Percentiles rank a stretch among this genome's conserved stretches.
Evolutionary conservation across 106 monocot genomes (phyloP).

Genomic region (Ottelia alismoides): DNA sequence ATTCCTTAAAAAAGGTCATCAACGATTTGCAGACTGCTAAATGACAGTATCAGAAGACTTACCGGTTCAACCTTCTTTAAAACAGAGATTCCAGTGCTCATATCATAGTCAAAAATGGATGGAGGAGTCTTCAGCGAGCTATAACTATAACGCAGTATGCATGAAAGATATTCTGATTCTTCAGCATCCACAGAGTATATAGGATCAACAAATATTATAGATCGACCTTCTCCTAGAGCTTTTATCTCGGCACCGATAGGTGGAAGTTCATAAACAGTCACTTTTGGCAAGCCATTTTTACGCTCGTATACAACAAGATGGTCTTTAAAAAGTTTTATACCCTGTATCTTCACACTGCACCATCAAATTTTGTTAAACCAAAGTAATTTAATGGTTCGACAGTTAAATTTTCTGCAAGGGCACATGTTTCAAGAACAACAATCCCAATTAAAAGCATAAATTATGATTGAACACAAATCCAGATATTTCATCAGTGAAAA

Average conservation of each 20-base stretch:
- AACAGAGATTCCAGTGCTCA: conserved; percentile 42
- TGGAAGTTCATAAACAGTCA: conserved; percentile 36
- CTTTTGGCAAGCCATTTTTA: conserved; percentile 45
- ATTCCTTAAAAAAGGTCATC: too few relatives aligned
- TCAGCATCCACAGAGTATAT: conserved; percentile 26
- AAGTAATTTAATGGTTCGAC: too few relatives aligned
- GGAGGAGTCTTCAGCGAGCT: conserved; percentile 52
- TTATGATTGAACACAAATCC: too few relatives aligned
- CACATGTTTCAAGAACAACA: too few relatives aligned
- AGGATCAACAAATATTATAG: conserved; percentile 41
- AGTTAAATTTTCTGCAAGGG: too few relatives aligned
- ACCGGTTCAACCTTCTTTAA: conserved; percentile 50
- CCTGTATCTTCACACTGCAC: conserved; percentile 59
- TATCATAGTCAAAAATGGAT: conserved; percentile 50
- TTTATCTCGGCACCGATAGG: conserved; percentile 27
- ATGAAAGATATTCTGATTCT: conserved; percentile 34
- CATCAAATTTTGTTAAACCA: background rate
- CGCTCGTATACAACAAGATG: conserved; percentile 49
- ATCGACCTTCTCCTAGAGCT: conserved; percentile 19
- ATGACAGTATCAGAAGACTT: too few relatives aligned
- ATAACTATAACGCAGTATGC: conserved; percentile 40
- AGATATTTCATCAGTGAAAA: too few relatives aligned
- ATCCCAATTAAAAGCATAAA: too few relatives aligned
- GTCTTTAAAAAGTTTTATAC: conserved; percentile 31
- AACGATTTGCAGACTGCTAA: too few relatives aligned